Evolutionary conservation across 75 land plant species (phyloP).

Genomic region (Pinus tabuliformis): DNA sequence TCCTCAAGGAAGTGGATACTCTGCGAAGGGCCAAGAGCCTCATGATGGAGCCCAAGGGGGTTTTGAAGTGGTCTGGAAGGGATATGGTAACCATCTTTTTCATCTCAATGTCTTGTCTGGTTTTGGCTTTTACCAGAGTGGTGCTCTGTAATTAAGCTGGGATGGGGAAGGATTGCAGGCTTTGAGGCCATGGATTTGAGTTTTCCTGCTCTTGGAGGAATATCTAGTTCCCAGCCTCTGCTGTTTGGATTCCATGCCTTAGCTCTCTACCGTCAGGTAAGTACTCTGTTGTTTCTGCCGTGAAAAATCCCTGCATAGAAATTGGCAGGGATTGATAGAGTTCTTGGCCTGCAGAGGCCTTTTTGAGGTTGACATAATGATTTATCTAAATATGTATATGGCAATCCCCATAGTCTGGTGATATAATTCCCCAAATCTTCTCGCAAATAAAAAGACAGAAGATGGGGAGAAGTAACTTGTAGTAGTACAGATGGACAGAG

Average conservation of each 20-base stretch:
- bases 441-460: neutral
- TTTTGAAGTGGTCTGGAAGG: conserved; percentile 54
- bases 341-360: neutral
- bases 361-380: neutral
- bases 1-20: conserved; percentile 71
- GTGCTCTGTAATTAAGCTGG: conserved; percentile 33
- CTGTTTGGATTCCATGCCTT: too few relatives aligned
- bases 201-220: too few relatives aligned
- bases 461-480: neutral
- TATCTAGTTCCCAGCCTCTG: too few relatives aligned
- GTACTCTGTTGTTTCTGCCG: neutral
- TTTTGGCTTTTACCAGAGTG: conserved; percentile 40
- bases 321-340: too few relatives aligned
- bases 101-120: conserved; percentile 37
- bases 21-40: conserved; percentile 66
- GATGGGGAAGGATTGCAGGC: neutral
- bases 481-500: neutral
- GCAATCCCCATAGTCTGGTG: neutral
- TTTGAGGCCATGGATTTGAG: neutral
- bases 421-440: neutral
- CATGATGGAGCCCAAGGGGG: conserved; percentile 49
- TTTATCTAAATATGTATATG: neutral
- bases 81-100: conserved; percentile 53
- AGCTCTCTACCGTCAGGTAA: neutral
- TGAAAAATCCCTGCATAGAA: neutral